Percentiles rank a stretch among this genome's conserved stretches.
Conservation (phyloP, 2,329 filamentous ascomycete species). For the Alternaria triticina region DNA sequence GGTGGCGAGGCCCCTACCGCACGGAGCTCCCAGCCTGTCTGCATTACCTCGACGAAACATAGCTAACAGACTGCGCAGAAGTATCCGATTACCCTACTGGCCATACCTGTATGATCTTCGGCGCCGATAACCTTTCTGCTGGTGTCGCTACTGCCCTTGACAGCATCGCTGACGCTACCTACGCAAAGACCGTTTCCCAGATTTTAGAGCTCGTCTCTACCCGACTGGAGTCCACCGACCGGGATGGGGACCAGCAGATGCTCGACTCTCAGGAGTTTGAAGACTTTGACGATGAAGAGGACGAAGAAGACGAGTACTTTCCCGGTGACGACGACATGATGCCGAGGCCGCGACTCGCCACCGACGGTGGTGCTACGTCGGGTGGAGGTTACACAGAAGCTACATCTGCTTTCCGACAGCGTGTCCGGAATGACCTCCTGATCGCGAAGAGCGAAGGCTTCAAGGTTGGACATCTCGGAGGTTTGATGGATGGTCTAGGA, state of each 20-base stretch:
- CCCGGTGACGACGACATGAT: slow-evolving; percentile 50
- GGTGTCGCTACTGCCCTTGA: slow-evolving; percentile 54
- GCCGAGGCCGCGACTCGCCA: slow-evolving; percentile 30
- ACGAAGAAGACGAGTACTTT: slow-evolving; percentile 43
- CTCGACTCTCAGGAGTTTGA: slow-evolving; percentile 46
- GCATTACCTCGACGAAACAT: background rate
- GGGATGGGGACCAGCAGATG: slow-evolving; percentile 54
- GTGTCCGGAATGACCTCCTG: slow-evolving; percentile 67
- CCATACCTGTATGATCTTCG: slow-evolving; percentile 65
- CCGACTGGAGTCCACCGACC: slow-evolving; percentile 43
- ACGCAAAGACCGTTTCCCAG: slow-evolving; percentile 56
- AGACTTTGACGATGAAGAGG: slow-evolving; percentile 41
- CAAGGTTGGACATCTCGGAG: slow-evolving; percentile 68
- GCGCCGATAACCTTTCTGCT: slow-evolving; percentile 55
- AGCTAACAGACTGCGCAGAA: slow-evolving; percentile 49
- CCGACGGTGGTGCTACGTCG: background rate
- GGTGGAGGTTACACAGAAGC: slow-evolving; percentile 23
- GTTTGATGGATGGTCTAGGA: slow-evolving; percentile 55
- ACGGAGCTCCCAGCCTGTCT: background rate
- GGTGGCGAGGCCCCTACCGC: background rate
- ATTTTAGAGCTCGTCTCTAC: slow-evolving; percentile 57
- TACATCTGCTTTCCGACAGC: slow-evolving; percentile 37
- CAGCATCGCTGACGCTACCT: slow-evolving; percentile 51
- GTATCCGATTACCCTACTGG: slow-evolving; percentile 65
- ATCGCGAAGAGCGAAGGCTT: slow-evolving; percentile 70